Evolutionary conservation across 2,329 filamentous ascomycete genomes (phyloP), one percentile per base, ranked within the genome.

Genomic region (Fusarium lateritium): DNA sequence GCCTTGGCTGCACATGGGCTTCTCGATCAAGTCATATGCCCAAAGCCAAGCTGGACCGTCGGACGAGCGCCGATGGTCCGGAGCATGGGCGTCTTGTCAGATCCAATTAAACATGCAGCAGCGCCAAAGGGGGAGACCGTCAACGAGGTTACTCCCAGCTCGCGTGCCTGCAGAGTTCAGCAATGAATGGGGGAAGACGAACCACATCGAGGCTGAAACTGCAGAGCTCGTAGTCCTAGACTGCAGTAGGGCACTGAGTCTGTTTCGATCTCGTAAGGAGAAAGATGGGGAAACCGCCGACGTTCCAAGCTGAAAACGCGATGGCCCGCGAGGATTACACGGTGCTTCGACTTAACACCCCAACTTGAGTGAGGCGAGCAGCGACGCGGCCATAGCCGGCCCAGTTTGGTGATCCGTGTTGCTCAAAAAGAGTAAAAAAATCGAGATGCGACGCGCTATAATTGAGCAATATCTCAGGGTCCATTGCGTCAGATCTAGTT

Each of bases 41-140:
- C 19, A 62, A 13, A 43, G 52, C 36, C 28, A 64, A 56, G 52
- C 65, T 73, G 67, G 71, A 62, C 56, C 71, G 31, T 75, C 71
- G 73, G 69, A 52, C 44, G 54, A 67, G 43, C 66, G 28, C 72
- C 73, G 73, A 75, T 34, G 71, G 57, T 40, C 73, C 73, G 73
- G 57, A 65, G 59, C 60, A 70, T 39, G 59, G 65, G 47, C 50
- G 28, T 22, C 52, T 33, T 47, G 38, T 57, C 56, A 44, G 69
- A 44, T 26, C 54, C 57, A 36, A 65, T 62, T 28, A 52, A 36
- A 46, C 22, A 58, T 67, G 67, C 59, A 64, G 47, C 47, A 42
- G 38, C 33, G 43, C 53, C 36, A 54, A 56, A 45, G 46, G 47
- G 42, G 58, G 54, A 62, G 47, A 34, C 38, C 43, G 38, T 49